Conservation (phyloP, 2,329 filamentous ascomycete genomes). For the Rhinocladiella similis region DNA sequence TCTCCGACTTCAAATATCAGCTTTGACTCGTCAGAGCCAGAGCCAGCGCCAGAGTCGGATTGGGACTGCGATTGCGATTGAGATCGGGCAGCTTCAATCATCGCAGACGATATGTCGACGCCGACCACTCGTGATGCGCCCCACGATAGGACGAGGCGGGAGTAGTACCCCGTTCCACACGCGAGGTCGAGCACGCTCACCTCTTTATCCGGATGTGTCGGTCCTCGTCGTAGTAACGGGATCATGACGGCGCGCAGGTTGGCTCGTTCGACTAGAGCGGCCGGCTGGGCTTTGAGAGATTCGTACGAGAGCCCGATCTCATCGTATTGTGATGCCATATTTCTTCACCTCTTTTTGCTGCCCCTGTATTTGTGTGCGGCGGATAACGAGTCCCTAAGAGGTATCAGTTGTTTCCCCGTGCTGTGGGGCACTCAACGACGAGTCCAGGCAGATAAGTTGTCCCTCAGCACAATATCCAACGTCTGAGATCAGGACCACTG, state of each 20-base stretch:
- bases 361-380: no score
- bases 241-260: conserved; percentile 4
- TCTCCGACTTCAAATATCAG: conserved; percentile 26
- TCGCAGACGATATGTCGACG: conserved; percentile 38
- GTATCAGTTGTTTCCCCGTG: no score
- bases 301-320: conserved; percentile 15
- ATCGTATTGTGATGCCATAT: conserved; percentile 16
- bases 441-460: no score
- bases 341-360: no score
- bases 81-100: conserved; percentile 35
- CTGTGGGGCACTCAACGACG: no score
- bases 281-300: conserved; percentile 14
- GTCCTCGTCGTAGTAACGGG: no score
- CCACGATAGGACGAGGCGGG: conserved; percentile 36
- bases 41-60: background rate
- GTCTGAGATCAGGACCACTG: no score
- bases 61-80: background rate
- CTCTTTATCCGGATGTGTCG: background rate
- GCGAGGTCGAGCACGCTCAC: conserved; percentile 38
- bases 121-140: conserved; percentile 37
- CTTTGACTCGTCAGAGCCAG: background rate
- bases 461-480: no score
- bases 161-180: conserved; percentile 41
- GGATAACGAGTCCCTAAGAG: no score
- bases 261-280: conserved; percentile 10